Evolutionary conservation across 2,329 filamentous ascomycete species (phyloP), one percentile per base, ranked within the genome.

Genomic region (Fonsecaea pedrosoi): DNA sequence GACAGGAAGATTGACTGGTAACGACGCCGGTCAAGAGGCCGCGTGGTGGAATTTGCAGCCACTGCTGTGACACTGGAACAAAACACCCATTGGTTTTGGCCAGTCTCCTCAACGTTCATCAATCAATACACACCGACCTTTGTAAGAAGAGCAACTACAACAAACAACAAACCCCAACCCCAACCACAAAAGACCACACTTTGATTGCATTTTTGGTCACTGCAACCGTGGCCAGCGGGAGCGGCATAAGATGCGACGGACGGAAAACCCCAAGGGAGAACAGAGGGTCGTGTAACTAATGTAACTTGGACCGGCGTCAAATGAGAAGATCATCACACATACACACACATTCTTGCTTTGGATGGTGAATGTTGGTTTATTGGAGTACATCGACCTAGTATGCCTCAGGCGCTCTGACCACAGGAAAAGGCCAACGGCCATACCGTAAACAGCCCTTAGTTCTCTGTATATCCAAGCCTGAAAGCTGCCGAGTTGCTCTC

Each of bases 1-100:
- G 62, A 69, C 54, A 69, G 65, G 60, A 37, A 37, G 53, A 57
- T 71, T 54, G 45, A 66, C 13, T 71, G 69, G 69, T 70, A 62
- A 68, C 38, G 66, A 56, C 18, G 57, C 9, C 68, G 69, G 65
- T 59, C 63, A 66, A 30, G 66, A 56, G 3, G 63, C 62, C 32
- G 68, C 68, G 10, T 68, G 66, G 40, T 59, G 54, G 66, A 60
- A 56, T 6, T 59, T 70, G 10, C 55, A 68, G 50, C 66, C 68
- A n/a, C 48, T 70, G 12, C 18, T 66, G 15, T 70, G 62, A 42
- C 32, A 21, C 48, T 7, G 40, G 30, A 9, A 45, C 42, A 50
- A 25, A 25, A 25, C 25, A 25, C 25, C 25, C 25, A 25, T 25
- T 25, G 25, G 25, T 25, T 25, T 25, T 25, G 25, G 25, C 25